A percentile compares a stretch with the other conserved stretches of the same genome.
These are phyloP conservation scores for Aspergillus bridgeri DNA, from an alignment of 495 filamentous ascomycete species.

Conservation along the genomic window DNA sequence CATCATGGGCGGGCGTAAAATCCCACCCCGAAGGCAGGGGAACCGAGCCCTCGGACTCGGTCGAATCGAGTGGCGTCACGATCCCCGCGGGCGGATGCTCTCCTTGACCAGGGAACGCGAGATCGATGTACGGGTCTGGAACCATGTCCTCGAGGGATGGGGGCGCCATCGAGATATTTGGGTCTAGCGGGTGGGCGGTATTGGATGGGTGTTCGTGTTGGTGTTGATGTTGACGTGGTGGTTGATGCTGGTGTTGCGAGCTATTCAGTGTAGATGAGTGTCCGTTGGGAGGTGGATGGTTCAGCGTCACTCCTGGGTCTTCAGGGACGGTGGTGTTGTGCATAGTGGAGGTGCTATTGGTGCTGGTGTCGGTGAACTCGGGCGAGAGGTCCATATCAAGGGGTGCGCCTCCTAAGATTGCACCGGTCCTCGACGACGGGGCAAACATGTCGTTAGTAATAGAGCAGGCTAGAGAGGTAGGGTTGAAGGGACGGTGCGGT, in stretches of 20 bases:
- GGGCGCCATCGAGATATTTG: neutral
- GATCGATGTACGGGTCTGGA: neutral
- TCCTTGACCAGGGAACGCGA: neutral
- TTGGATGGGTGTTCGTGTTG: neutral
- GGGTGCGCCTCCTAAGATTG: neutral
- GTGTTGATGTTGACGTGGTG: neutral
- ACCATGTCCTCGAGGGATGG: slow-evolving; percentile 3
- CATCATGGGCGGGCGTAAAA: slow-evolving; percentile 13
- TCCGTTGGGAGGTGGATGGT: neutral
- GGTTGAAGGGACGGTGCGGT: neutral
- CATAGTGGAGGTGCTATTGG: neutral
- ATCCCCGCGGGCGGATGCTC: neutral
- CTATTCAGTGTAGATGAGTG: slow-evolving; percentile 1
- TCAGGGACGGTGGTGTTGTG: neutral
- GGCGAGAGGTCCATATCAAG: slow-evolving; percentile 11
- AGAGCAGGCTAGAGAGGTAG: neutral
- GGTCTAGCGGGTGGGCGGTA: neutral
- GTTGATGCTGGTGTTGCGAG: slow-evolving; percentile 1
- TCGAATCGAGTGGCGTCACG: slow-evolving; percentile 13
- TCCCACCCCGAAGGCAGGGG: slow-evolving; percentile 27
- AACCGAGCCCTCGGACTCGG: slow-evolving; percentile 10
- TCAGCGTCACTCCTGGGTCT: neutral
- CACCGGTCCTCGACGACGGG: too few species aligned
- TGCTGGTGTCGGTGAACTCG: slow-evolving; percentile 15
- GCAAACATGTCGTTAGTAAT: neutral